Base-by-base conservation (phyloP, 2,329 filamentous ascomycete genomes). In the Diplodia scrobiculata region DNA sequence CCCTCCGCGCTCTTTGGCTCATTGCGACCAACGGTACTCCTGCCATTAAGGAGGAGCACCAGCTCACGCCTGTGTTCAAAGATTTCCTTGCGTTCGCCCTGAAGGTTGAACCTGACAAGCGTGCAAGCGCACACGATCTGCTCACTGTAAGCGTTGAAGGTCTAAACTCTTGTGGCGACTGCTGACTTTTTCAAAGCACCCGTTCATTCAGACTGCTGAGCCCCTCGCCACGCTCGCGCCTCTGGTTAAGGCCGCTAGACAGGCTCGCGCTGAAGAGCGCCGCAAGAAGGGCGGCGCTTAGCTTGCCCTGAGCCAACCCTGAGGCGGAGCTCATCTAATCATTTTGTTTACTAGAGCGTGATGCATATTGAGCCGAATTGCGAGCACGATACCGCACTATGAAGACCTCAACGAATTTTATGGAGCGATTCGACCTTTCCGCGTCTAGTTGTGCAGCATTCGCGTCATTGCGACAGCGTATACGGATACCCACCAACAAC, bases 21-120 rank as follows among this genome's bases (percentile, higher is more conserved):
- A 99, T 99, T 77, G 95, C 95, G 64, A 98, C 95, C 38, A 97
- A 97, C 74, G 95, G 95, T 55, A 98, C 95, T 17, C 95, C 95
- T 1, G 84, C 89, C 63, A 96, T 99, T 80, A 98, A 98, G 80
- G 92, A 97, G 69, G 92, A 96, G 78, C 87, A 93, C 66, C 88
- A 89, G 55, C 79, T 98, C 60, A 91, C 91, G 10, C 82, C 86
- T 0, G 86, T 94, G 3, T 97, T 99, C 83, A 87, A 88, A 69
- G 93, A 98, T 77, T 99, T 98, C 78, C 81, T 99, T 69, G 88
- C 91, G 73, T 92, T 97, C 78, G 94, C 95, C 5, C 84, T 99
- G 65, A 96, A 96, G 83, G 95, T 99, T 5, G 95, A 98, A 75
- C 94, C 95, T 0, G 95, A 98, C 80, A 97, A 97, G 86, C 85